phyloP scores from a whole-genome alignment of 2,329 filamentous ascomycete species.

The Pseudogymnoascus sp. region DNA sequence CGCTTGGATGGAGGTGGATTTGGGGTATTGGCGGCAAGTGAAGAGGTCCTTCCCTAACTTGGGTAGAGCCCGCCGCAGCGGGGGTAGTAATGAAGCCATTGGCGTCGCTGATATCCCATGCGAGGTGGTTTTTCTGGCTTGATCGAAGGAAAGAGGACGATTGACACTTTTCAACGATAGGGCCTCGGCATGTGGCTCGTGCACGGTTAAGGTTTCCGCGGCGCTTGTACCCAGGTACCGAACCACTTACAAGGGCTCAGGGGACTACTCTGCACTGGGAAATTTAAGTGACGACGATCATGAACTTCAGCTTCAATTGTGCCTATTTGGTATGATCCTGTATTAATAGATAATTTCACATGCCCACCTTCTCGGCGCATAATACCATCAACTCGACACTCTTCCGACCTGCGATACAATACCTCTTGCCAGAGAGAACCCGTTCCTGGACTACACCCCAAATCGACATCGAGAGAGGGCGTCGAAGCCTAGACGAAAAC shows the following conservation, averaged over 20 bases:
- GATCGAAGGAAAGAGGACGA: neutral
- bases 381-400: conserved; percentile 26
- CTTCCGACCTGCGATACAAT: conserved; percentile 32
- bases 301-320: neutral
- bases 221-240: conserved; percentile 7
- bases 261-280: neutral
- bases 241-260: conserved; percentile 7
- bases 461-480: conserved; percentile 1
- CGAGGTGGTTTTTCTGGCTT: conserved; percentile 3
- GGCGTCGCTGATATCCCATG: conserved; percentile 10
- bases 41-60: conserved; percentile 25
- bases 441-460: neutral
- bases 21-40: conserved; percentile 25
- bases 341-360: conserved; percentile 9
- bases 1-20: neutral
- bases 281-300: conserved; percentile 7
- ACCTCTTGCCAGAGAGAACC: conserved; percentile 25
- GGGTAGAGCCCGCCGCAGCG: conserved; percentile 23
- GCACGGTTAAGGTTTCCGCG: conserved; percentile 1
- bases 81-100: conserved; percentile 27
- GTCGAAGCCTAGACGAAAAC: neutral
- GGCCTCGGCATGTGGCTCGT: conserved; percentile 1
- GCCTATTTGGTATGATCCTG: neutral
- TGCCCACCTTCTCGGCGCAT: conserved; percentile 24
- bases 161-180: conserved; percentile 2